Conservation (phyloP, 108 stramenopile genomes). For the Cyclostephanos invisitatus region DNA sequence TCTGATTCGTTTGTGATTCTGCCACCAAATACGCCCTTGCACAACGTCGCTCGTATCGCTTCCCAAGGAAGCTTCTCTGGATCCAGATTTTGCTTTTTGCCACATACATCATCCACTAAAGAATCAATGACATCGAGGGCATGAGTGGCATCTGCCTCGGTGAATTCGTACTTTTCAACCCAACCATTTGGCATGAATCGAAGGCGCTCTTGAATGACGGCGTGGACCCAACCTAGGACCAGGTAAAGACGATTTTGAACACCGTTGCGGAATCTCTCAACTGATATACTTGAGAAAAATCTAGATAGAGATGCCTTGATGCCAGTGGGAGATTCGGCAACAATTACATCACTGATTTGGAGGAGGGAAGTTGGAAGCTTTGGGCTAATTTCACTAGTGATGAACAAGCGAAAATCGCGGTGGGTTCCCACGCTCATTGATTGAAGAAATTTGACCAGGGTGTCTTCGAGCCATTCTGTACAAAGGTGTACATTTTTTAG, state of each 20-base stretch:
- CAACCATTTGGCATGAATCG: constrained; percentile 94
- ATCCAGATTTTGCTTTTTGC: constrained; percentile 54
- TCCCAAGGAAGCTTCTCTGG: constrained; percentile 90
- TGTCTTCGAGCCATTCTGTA: constrained; percentile 93
- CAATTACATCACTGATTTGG: constrained; percentile 76
- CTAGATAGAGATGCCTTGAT: constrained; percentile 89
- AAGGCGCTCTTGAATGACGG: constrained; percentile 95
- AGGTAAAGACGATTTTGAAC: constrained; percentile 89
- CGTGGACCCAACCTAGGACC: constrained; percentile 93
- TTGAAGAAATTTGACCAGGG: constrained; percentile 94
- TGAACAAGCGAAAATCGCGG: constrained; percentile 87
- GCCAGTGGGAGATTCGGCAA: constrained; percentile 95
- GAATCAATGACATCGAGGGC: constrained; percentile 91
- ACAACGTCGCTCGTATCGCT: constrained; percentile 78
- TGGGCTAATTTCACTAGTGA: constrained; percentile 91
- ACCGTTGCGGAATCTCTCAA: constrained; percentile 56
- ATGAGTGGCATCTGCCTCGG: constrained; percentile 93
- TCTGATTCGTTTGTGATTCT: constrained; percentile 66
- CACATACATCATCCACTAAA: constrained; percentile 59
- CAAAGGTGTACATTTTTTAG: constrained; percentile 98
- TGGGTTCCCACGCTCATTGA: constrained; percentile 66
- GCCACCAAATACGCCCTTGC: constrained; percentile 84
- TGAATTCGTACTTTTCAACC: constrained; percentile 95
- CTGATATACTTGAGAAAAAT: constrained; percentile 84
- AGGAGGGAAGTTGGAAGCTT: constrained; percentile 84